A percentile compares a stretch with the other conserved stretches of the same genome.
phyloP scores from a whole-genome alignment of 257 asterid genomes.

The Nicotiana knightiana region DNA sequence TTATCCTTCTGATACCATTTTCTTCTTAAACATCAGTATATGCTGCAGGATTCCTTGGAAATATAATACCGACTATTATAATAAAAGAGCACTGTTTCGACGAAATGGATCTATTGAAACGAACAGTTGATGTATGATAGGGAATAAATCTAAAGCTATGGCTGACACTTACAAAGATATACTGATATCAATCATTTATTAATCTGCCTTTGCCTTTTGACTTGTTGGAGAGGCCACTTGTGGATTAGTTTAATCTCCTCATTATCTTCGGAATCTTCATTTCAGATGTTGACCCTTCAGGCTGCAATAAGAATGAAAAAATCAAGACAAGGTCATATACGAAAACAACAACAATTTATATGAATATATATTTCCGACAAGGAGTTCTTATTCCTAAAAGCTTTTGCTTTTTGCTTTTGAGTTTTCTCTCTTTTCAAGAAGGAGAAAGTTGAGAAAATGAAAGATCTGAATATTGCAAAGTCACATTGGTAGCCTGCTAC shows the following conservation, averaged over 20 bases:
- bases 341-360: neutral
- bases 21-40: neutral
- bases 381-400: constrained; percentile 2
- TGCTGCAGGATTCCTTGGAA: neutral
- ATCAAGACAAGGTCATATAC: neutral
- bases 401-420: neutral
- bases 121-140: neutral
- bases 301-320: constrained; percentile 3
- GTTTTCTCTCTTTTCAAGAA: neutral
- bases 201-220: constrained; percentile 6
- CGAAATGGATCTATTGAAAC: constrained; percentile 1
- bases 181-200: neutral
- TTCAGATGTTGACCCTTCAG: constrained; percentile 7
- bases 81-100: neutral
- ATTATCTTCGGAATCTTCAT: neutral
- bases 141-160: neutral
- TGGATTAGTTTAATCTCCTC: neutral
- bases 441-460: neutral
- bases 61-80: neutral
- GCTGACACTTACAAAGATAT: constrained; percentile 6
- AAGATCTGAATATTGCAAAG: neutral
- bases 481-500: neutral
- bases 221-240: neutral
- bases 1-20: neutral
- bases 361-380: neutral